Conservation (phyloP, 2,329 filamentous ascomycete species). For the Trichoderma asperellum region DNA sequence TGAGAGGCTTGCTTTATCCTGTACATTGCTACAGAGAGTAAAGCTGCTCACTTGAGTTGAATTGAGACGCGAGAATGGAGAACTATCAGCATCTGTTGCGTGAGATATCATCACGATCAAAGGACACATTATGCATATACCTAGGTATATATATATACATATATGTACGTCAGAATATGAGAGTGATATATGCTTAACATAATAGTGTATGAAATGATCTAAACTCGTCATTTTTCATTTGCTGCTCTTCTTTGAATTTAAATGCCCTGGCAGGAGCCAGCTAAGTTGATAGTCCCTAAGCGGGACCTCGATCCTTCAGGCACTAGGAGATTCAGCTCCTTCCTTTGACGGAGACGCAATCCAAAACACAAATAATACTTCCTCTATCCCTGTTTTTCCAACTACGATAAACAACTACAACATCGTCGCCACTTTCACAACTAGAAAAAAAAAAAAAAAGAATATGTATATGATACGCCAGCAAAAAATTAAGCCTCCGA, state of each 20-base stretch:
- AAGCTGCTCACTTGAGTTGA: too few relatives aligned
- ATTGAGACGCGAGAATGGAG: too few relatives aligned
- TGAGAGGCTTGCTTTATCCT: background rate
- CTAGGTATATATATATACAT: too few relatives aligned
- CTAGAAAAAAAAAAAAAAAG: background rate
- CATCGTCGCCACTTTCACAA: background rate
- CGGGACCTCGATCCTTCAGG: background rate
- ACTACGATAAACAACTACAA: background rate
- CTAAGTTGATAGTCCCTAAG: background rate
- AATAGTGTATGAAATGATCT: background rate
- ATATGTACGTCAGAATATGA: background rate
- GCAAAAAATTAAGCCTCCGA: constrained; percentile 32
- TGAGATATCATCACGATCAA: too few relatives aligned
- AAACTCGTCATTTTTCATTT: background rate
- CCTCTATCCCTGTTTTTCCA: background rate
- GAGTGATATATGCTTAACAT: background rate
- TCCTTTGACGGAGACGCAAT: background rate
- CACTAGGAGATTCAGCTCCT: background rate
- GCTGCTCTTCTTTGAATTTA: background rate
- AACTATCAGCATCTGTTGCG: too few relatives aligned
- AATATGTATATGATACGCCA: background rate
- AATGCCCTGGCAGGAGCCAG: background rate
- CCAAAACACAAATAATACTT: background rate
- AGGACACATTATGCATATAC: too few relatives aligned
- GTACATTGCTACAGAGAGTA: too few relatives aligned